Base-by-base conservation (phyloP, 352 stramenopile genomes). In the Blastocystis sp. region DNA sequence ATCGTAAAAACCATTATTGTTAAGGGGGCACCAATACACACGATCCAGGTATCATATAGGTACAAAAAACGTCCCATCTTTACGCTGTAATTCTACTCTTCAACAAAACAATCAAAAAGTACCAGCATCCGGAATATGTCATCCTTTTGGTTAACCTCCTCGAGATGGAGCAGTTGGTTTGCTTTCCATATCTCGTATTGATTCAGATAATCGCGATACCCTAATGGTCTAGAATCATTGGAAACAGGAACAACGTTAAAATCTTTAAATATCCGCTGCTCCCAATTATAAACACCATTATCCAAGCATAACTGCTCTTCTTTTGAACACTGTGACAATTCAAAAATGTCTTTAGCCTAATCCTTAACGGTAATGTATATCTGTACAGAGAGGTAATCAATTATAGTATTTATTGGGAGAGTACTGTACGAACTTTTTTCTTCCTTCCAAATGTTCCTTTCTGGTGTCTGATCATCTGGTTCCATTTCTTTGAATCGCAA, bases 21-120 rank as follows among this genome's bases (percentile, higher is more conserved):
- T 45, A 81, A 7, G 20, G 39, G 39, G 11, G 65, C 30, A 62
- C 70, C 70, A 37, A 63, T 66, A 18, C 54, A 81, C 18, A 63
- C 70, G 18, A 81, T 37, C n/a, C 50, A 81, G 5, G 70, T 81
- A 7, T 81, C 70, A 39, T 81, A 81, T 1, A 59, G 18, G 34
- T 65, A 65, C 9, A 81, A 13, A 47, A 81, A n/a, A 8, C 70
- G 70, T 6, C 70, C 70, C n/a, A 43, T 18, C 3, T n/a, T 20
- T 16, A 81, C 50, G 30, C 70, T 81, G 1, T 65, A 24, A 0
- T 39, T 24, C 68, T 79, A 63, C 6, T 7, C 0, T 55, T 79
- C 16, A 79, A 24, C 9, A 7, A 24, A n/a, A 34, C 18, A 7
- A 30, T 30, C 3, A 63, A 50, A n/a, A 30, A 39, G 11, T 30